Conservation (phyloP, 257 asterid genomes). For the Coffea canephora region DNA sequence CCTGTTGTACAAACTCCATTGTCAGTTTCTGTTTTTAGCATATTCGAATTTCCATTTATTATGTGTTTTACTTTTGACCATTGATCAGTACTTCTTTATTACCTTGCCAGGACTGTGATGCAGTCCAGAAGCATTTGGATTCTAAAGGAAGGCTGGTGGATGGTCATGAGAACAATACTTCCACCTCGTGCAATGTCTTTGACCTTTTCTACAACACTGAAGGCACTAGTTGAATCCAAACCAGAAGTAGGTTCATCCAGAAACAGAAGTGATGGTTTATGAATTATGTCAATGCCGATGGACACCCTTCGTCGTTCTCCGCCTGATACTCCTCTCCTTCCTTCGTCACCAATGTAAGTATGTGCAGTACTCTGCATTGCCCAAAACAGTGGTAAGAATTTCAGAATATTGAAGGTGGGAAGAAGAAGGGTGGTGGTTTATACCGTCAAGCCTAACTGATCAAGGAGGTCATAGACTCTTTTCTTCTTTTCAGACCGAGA, state of each 20-base stretch:
- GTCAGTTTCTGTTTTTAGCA: background rate
- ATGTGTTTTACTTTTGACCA: background rate
- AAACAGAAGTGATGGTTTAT: slow-evolving; percentile 79
- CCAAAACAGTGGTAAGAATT: background rate
- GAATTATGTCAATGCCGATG: slow-evolving; percentile 81
- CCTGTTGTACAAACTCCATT: slow-evolving; percentile 29
- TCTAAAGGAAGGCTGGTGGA: slow-evolving; percentile 85
- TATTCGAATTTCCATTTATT: background rate
- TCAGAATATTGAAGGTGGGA: background rate
- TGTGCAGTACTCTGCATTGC: slow-evolving; percentile 58
- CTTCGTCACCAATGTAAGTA: slow-evolving; percentile 81
- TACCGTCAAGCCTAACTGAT: slow-evolving; percentile 79
- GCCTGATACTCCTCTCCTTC: slow-evolving; percentile 75
- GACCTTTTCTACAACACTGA: slow-evolving; percentile 78
- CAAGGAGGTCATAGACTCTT: slow-evolving; percentile 65
- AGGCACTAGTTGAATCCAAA: slow-evolving; percentile 85
- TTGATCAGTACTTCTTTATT: background rate
- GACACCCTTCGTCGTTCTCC: slow-evolving; percentile 86
- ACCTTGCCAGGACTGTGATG: slow-evolving; percentile 78
- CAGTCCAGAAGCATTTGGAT: slow-evolving; percentile 79
- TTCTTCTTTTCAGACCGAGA: slow-evolving; percentile 70
- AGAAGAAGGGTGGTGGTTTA: background rate
- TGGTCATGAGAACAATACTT: slow-evolving; percentile 77
- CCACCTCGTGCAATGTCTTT: slow-evolving; percentile 76
- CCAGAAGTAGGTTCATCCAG: slow-evolving; percentile 91